Conservation (phyloP, 306 rosid species). For the Ammopiptanthus mongolicus region DNA sequence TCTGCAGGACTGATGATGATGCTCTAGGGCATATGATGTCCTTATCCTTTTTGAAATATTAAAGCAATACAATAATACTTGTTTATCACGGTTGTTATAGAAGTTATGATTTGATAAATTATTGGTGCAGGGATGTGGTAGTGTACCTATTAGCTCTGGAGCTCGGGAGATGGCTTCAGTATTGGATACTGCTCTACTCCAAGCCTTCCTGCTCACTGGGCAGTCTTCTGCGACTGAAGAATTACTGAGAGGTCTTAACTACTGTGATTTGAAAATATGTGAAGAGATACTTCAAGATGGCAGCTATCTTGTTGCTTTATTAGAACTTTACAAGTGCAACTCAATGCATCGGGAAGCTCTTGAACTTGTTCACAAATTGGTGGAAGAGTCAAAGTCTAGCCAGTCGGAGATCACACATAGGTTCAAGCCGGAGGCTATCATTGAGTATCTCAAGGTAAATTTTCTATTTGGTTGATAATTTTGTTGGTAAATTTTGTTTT, state of each 20-base stretch:
- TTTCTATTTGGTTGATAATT: slow-evolving; percentile 8
- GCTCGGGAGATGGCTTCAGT: slow-evolving; percentile 93
- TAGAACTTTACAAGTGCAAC: slow-evolving; percentile 88
- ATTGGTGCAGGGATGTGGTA: slow-evolving; percentile 64
- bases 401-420: slow-evolving; percentile 57
- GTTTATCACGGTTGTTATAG: not conserved
- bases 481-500: slow-evolving; percentile 2
- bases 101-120: slow-evolving; percentile 26
- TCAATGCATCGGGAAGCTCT: slow-evolving; percentile 94
- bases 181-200: slow-evolving; percentile 88
- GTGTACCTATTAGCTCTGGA: slow-evolving; percentile 54
- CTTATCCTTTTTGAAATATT: not conserved
- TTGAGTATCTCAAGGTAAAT: slow-evolving; percentile 93
- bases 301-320: slow-evolving; percentile 59
- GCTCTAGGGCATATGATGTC: not conserved
- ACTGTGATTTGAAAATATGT: slow-evolving; percentile 83
- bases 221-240: slow-evolving; percentile 68
- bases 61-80: not conserved
- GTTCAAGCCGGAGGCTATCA: slow-evolving; percentile 81
- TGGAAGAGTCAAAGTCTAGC: slow-evolving; percentile 67
- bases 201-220: slow-evolving; percentile 89
- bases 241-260: slow-evolving; percentile 73
- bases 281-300: slow-evolving; percentile 74
- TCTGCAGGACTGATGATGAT: slow-evolving; percentile 7
- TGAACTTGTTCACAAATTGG: slow-evolving; percentile 69